These are phyloP conservation scores for Bonnemaisonia californica DNA, from an alignment of 31 red algal genomes.

Conservation along the genomic window DNA sequence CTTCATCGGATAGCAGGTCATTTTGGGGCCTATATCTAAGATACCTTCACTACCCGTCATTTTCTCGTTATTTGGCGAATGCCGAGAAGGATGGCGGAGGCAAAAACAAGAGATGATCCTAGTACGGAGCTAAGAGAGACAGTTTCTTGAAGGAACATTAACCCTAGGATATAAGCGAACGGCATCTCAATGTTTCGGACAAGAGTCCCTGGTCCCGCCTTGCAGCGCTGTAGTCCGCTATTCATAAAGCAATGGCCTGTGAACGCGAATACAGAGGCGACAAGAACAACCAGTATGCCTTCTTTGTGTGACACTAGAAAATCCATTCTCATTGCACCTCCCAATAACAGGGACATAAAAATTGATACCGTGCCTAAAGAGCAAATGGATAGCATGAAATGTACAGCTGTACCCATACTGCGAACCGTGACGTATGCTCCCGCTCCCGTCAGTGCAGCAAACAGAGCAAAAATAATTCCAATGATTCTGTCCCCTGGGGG, in stretches of 20 bases:
- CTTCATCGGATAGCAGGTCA: too few relatives aligned
- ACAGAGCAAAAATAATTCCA: background rate
- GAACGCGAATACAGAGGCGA: conserved; percentile 28
- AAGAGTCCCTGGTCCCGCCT: conserved; percentile 36
- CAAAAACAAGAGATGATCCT: conserved; percentile 33
- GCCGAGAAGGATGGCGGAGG: conserved; percentile 18
- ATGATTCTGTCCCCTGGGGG: background rate
- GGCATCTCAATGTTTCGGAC: conserved; percentile 61
- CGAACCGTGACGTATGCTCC: conserved; percentile 18
- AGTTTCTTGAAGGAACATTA: conserved; percentile 42
- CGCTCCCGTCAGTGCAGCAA: background rate
- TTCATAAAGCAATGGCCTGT: conserved; percentile 44
- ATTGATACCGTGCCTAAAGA: background rate
- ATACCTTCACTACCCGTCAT: too few relatives aligned
- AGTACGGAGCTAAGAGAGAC: background rate
- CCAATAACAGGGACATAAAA: background rate
- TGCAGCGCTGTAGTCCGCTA: conserved; percentile 41
- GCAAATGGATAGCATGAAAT: conserved; percentile 7
- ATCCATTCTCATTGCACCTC: background rate
- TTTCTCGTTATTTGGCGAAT: background rate
- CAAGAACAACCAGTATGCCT: background rate
- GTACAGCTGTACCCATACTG: background rate
- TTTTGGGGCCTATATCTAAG: too few relatives aligned
- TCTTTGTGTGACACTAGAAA: background rate
- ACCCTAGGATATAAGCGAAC: conserved; percentile 22